These are phyloP conservation scores for Paramecium pentaurelia DNA, from an alignment of 73 alveolate genomes.

Conservation along the genomic window DNA sequence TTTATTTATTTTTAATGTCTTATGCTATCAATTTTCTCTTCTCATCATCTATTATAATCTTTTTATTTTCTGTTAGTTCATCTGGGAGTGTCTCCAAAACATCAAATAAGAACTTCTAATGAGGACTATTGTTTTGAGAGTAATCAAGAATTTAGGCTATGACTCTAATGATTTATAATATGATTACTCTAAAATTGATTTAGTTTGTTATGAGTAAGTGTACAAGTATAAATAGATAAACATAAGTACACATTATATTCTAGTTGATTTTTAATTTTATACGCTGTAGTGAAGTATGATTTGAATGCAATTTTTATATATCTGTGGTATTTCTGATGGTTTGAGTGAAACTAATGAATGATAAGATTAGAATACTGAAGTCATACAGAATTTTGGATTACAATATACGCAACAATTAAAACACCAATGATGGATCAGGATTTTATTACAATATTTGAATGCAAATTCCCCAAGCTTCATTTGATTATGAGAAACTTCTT, in stretches of 20 bases:
- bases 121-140: background rate
- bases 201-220: background rate
- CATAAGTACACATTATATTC: constrained; percentile 10
- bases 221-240: constrained; percentile 3
- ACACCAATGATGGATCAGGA: background rate
- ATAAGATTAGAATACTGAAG: background rate
- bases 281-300: background rate
- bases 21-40: background rate
- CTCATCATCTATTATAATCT: background rate
- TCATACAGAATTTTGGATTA: constrained; percentile 17
- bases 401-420: background rate
- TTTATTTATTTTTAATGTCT: background rate
- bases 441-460: background rate
- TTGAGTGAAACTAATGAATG: background rate
- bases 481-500: background rate
- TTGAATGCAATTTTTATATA: background rate
- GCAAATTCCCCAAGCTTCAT: constrained; percentile 22
- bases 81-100: constrained; percentile 38
- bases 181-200: background rate
- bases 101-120: background rate
- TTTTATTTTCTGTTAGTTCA: background rate
- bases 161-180: background rate
- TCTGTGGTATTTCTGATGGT: background rate
- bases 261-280: background rate
- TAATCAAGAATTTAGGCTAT: background rate